Percentiles rank a stretch among this genome's conserved stretches.
Conservation (phyloP, 108 stramenopile species). For the Fragilaria crotonensis region DNA sequence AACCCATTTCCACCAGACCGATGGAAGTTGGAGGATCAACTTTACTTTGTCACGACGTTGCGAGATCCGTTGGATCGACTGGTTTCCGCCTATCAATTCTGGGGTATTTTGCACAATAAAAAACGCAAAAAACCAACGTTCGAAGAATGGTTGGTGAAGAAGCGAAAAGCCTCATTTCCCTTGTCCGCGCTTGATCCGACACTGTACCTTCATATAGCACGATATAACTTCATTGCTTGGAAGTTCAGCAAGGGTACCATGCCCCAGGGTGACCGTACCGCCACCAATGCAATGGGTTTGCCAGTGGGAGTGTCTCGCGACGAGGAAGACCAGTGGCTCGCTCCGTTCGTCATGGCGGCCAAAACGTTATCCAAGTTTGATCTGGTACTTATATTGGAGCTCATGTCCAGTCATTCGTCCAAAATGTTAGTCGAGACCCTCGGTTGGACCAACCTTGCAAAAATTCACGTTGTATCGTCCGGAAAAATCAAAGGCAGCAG, state of each 20-base stretch:
- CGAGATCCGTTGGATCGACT: conserved; percentile 45
- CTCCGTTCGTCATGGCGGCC: conserved; percentile 21
- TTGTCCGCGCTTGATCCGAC: not conserved
- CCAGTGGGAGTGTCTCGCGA: not conserved
- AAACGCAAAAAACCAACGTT: conserved; percentile 5
- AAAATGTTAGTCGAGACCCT: conserved; percentile 6
- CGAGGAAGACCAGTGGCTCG: conserved; percentile 10
- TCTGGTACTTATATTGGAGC: conserved; percentile 27
- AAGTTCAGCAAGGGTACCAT: conserved; percentile 29
- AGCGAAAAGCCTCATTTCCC: not conserved
- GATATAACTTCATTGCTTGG: conserved; percentile 33
- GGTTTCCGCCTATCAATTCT: conserved; percentile 39
- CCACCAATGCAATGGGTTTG: not conserved
- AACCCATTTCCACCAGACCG: conserved; percentile 23
- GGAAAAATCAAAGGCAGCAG: conserved; percentile 25
- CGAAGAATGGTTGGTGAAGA: conserved; percentile 9
- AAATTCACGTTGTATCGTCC: conserved; percentile 26
- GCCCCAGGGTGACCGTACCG: not conserved
- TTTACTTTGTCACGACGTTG: conserved; percentile 27
- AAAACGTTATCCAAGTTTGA: conserved; percentile 21
- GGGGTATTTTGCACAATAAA: conserved; percentile 5
- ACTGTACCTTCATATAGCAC: conserved; percentile 14
- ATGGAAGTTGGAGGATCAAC: not conserved
- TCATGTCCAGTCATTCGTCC: conserved; percentile 23
- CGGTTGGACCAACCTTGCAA: conserved; percentile 25